Percentiles rank a stretch among this genome's conserved stretches.
Conservation (phyloP, 176 grass and related monocot species). For the Ensete ventricosum region DNA sequence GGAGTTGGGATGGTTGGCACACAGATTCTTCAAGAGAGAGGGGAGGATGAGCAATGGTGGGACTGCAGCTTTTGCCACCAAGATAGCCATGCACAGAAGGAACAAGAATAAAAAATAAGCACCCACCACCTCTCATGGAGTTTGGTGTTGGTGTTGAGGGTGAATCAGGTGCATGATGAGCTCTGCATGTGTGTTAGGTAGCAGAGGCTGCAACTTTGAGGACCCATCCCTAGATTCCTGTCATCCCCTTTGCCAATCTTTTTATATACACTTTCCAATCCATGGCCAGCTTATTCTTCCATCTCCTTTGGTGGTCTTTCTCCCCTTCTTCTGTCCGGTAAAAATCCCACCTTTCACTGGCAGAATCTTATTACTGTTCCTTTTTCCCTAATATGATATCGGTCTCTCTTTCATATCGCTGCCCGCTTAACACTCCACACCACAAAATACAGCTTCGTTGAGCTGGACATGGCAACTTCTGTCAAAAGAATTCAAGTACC, state of each 20-base stretch:
- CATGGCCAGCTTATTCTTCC: neutral
- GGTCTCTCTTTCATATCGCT: neutral
- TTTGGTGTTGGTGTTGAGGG: no score
- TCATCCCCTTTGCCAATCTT: neutral
- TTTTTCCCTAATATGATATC: no score
- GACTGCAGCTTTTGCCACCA: no score
- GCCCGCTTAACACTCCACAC: neutral
- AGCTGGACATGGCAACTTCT: constrained; percentile 2
- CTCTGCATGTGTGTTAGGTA: constrained; percentile 15
- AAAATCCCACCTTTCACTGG: neutral
- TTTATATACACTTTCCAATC: neutral
- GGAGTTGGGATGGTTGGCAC: no score
- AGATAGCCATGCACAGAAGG: no score
- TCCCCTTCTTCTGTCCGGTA: neutral
- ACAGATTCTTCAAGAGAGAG: no score
- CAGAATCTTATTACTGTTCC: no score
- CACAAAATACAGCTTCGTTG: constrained; percentile 1
- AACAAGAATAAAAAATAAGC: no score
- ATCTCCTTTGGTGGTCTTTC: neutral
- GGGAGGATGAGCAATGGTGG: no score
- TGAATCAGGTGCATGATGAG: neutral
- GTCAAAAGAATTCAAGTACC: neutral
- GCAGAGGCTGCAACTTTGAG: neutral
- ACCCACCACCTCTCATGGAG: no score
- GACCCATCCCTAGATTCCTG: constrained; percentile 11